Percentiles rank a stretch among this genome's conserved stretches.
Evolutionary conservation across 306 rosid species (phyloP).

Genomic region (Styphnolobium japonicum): DNA sequence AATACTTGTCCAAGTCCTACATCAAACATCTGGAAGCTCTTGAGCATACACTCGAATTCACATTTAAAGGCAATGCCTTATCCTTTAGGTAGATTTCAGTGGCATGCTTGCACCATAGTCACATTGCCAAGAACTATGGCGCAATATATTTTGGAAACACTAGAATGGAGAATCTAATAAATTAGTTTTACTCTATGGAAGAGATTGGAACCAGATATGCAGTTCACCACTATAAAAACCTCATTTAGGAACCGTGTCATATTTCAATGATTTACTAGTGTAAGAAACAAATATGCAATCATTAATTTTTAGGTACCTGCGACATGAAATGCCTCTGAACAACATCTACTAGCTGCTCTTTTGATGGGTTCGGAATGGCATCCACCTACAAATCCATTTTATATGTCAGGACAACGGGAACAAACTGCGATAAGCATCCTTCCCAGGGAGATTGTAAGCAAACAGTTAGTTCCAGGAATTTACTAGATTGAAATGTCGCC

Average conservation of each 20-base stretch:
- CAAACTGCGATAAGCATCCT: neutral
- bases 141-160: neutral
- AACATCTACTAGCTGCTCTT: conserved; percentile 85
- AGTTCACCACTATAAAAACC: neutral
- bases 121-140: neutral
- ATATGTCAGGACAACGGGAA: neutral
- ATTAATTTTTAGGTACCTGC: conserved; percentile 53
- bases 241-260: neutral
- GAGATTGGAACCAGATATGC: neutral
- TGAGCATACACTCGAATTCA: neutral
- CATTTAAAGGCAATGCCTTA: neutral
- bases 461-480: conserved; percentile 22
- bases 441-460: neutral
- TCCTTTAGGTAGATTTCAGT: neutral
- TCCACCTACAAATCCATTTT: conserved; percentile 58
- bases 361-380: conserved; percentile 88
- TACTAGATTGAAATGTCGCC: conserved; percentile 97
- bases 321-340: conserved; percentile 99
- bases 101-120: neutral
- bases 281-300: neutral
- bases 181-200: neutral
- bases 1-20: neutral
- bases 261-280: neutral
- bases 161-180: neutral
- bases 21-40: neutral